Percentiles rank a stretch among this genome's conserved stretches.
Evolutionary conservation across 129 eudicot genomes (phyloP).

Genomic region (Pittosporum tobira): DNA sequence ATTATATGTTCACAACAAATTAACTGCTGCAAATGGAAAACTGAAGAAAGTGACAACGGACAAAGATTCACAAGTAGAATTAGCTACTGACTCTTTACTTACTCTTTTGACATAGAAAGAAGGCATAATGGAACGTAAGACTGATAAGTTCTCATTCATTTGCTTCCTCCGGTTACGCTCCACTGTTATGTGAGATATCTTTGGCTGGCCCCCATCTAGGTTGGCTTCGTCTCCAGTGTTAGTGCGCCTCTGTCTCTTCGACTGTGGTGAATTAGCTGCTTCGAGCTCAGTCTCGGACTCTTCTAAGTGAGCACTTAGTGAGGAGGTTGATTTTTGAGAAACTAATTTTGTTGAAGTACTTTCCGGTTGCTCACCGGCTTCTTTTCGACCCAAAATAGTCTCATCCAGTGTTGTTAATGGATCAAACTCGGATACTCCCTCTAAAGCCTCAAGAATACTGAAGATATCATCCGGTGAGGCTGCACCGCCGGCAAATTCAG

Average conservation of each 20-base stretch:
- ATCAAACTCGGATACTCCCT: slow-evolving; percentile 26
- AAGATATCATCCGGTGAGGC: slow-evolving; percentile 62
- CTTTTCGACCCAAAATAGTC: neutral
- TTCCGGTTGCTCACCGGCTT: neutral
- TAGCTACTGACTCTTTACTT: slow-evolving; percentile 6
- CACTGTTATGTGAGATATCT: slow-evolving; percentile 60
- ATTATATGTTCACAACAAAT: no score
- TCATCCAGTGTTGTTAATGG: slow-evolving; percentile 13
- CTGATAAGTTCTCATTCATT: slow-evolving; percentile 76
- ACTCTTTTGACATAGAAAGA: slow-evolving; percentile 85
- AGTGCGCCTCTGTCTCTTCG: slow-evolving; percentile 48
- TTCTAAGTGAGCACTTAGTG: neutral
- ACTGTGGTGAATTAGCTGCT: slow-evolving; percentile 24
- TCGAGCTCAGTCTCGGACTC: slow-evolving; percentile 22
- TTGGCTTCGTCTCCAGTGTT: slow-evolving; percentile 8
- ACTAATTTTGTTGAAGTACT: neutral
- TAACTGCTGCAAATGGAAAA: no score
- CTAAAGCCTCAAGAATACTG: slow-evolving; percentile 71
- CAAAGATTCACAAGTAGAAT: neutral
- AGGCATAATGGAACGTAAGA: slow-evolving; percentile 89
- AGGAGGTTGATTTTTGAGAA: neutral
- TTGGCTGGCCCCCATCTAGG: slow-evolving; percentile 35
- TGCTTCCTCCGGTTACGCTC: slow-evolving; percentile 91
- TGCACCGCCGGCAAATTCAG: slow-evolving; percentile 13
- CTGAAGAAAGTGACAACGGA: no score